Conservation (phyloP, 805 yeast species). For the Komagataella phaffii region DNA sequence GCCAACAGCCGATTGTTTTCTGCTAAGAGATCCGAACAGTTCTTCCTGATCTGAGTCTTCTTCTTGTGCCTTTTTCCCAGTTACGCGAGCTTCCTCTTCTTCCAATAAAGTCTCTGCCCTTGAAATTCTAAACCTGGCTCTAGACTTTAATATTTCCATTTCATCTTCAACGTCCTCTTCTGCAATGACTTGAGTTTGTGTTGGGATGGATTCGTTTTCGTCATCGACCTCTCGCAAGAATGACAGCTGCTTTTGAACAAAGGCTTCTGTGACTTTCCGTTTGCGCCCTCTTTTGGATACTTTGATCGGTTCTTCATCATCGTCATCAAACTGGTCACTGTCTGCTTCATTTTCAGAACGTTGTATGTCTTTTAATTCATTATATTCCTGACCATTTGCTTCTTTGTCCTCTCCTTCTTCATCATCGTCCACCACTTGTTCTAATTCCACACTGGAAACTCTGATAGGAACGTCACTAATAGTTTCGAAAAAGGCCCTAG, state of each 20-base stretch:
- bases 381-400: conserved; percentile 3
- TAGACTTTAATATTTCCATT: conserved; percentile 1
- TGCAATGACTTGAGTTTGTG: conserved; percentile 1
- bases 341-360: neutral
- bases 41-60: neutral
- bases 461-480: conserved; percentile 23
- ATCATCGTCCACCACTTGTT: conserved; percentile 10
- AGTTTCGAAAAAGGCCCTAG: conserved; percentile 56
- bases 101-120: neutral
- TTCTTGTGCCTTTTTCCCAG: neutral
- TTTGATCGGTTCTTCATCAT: neutral
- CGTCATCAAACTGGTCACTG: neutral
- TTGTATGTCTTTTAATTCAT: conserved; percentile 2
- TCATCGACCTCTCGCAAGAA: conserved; percentile 1
- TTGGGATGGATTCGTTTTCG: neutral
- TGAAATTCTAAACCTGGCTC: neutral
- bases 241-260: conserved; percentile 2
- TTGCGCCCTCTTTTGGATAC: neutral
- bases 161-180: conserved; percentile 2
- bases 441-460: neutral
- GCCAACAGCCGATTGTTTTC: neutral
- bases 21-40: neutral
- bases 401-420: conserved; percentile 7
- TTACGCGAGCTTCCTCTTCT: neutral
- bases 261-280: conserved; percentile 2